Conservation (phyloP, 352 stramenopile species). For the Pythium sp. region DNA sequence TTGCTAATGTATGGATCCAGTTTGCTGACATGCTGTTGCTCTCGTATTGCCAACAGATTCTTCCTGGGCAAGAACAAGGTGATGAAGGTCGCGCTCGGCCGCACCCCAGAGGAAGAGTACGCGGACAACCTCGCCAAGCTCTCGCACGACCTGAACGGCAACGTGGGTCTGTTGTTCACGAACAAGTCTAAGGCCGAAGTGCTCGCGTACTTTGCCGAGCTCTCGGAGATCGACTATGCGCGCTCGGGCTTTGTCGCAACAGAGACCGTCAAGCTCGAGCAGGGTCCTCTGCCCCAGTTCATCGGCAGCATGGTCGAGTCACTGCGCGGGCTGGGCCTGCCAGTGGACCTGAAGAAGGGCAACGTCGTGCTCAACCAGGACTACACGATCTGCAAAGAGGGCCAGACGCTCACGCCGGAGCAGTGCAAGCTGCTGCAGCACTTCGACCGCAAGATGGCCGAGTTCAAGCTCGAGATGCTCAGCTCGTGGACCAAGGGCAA, state of each 20-base stretch:
- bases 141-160: constrained; percentile 89
- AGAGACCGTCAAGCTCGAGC: constrained; percentile 85
- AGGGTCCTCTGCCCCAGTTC: constrained; percentile 90
- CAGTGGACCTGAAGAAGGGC: constrained; percentile 96
- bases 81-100: constrained; percentile 95
- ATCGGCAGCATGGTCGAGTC: constrained; percentile 96
- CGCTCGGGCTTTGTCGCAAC: constrained; percentile 91
- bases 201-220: constrained; percentile 90
- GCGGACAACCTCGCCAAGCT: constrained; percentile 93
- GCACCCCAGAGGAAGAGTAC: constrained; percentile 95
- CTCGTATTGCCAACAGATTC: constrained; percentile 67
- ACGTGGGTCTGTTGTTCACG: constrained; percentile 95
- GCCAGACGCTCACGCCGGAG: constrained; percentile 92
- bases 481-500: constrained; percentile 74
- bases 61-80: constrained; percentile 99
- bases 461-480: constrained; percentile 81
- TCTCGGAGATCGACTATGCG: constrained; percentile 92
- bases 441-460: constrained; percentile 87
- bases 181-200: constrained; percentile 89
- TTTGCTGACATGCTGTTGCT: not conserved
- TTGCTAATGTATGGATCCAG: not conserved
- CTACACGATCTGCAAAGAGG: constrained; percentile 93
- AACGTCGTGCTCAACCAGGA: constrained; percentile 91
- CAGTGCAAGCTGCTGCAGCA: constrained; percentile 95
- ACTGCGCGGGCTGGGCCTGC: constrained; percentile 94